Evolutionary conservation across 2,329 filamentous ascomycete species (phyloP).

Genomic region (Alternaria brassicicola): DNA sequence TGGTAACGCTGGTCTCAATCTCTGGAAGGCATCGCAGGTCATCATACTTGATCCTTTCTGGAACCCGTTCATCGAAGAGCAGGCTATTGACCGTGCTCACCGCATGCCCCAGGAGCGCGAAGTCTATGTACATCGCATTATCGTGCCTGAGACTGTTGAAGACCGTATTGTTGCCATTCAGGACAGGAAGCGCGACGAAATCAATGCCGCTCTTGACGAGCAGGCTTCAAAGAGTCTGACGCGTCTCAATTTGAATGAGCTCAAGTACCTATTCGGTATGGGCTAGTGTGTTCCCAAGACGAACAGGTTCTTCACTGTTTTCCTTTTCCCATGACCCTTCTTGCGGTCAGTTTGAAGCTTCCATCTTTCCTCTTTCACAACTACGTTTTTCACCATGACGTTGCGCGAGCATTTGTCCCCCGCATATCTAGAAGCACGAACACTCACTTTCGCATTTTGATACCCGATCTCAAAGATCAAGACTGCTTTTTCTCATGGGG

Average conservation of each 20-base stretch:
- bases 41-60: slow-evolving; percentile 93
- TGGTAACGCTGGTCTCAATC: slow-evolving; percentile 84
- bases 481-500: background rate
- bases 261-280: slow-evolving; percentile 72
- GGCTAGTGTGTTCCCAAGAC: background rate
- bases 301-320: background rate
- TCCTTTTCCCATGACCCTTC: background rate
- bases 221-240: slow-evolving; percentile 69
- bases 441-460: slow-evolving; percentile 6
- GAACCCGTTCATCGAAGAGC: slow-evolving; percentile 92
- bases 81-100: slow-evolving; percentile 88
- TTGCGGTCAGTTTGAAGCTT: background rate
- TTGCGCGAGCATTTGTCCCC: background rate
- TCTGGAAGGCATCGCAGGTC: slow-evolving; percentile 81
- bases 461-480: slow-evolving; percentile 16
- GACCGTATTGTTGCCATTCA: slow-evolving; percentile 83
- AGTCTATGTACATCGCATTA: slow-evolving; percentile 80
- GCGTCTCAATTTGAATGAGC: slow-evolving; percentile 68
- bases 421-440: background rate
- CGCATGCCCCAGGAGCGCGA: slow-evolving; percentile 79
- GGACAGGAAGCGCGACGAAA: slow-evolving; percentile 75
- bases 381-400: background rate
- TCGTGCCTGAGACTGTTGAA: slow-evolving; percentile 80
- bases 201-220: slow-evolving; percentile 81
- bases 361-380: background rate